Percentiles rank a stretch among this genome's conserved stretches.
These are phyloP conservation scores for Eucalyptus sp. DNA, from an alignment of 345 rosid species.

Conservation along the genomic window DNA sequence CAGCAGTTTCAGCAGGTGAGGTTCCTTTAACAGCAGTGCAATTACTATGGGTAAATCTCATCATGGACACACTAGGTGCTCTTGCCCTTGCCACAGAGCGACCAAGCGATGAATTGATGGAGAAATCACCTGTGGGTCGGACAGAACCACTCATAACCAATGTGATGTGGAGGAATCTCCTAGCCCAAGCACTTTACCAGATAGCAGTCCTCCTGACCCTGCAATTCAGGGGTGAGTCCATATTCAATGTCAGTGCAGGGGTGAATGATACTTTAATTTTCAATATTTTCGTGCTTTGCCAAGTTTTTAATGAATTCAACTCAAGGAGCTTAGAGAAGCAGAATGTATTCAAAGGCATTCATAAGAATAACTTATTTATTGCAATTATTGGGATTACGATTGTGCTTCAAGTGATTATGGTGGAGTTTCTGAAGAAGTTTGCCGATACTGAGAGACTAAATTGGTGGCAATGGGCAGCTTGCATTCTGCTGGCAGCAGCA, in stretches of 20 bases:
- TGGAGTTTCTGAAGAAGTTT: conserved; percentile 60
- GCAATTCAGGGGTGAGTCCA: conserved; percentile 52
- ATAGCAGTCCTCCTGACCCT: conserved; percentile 46
- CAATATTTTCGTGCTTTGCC: conserved; percentile 62
- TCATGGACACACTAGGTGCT: conserved; percentile 80
- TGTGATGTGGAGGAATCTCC: conserved; percentile 70
- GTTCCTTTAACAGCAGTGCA: conserved; percentile 74
- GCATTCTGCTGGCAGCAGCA: conserved; percentile 37
- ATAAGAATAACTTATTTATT: conserved; percentile 42
- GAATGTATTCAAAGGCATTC: conserved; percentile 60
- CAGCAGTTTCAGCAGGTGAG: conserved; percentile 73
- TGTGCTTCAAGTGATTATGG: conserved; percentile 60
- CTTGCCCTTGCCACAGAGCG: conserved; percentile 60
- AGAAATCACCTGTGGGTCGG: conserved; percentile 50
- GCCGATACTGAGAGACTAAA: conserved; percentile 66
- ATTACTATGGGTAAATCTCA: conserved; percentile 66
- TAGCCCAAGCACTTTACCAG: conserved; percentile 61
- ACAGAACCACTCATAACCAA: conserved; percentile 61
- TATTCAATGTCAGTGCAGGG: conserved; percentile 29
- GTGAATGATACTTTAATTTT: conserved; percentile 64
- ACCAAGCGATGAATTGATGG: conserved; percentile 52
- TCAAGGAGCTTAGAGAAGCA: conserved; percentile 67
- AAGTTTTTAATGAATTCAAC: conserved; percentile 70
- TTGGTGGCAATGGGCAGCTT: conserved; percentile 52
- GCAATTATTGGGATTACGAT: conserved; percentile 41